Conservation (phyloP, 257 asterid species). For the Handroanthus guayacan region DNA sequence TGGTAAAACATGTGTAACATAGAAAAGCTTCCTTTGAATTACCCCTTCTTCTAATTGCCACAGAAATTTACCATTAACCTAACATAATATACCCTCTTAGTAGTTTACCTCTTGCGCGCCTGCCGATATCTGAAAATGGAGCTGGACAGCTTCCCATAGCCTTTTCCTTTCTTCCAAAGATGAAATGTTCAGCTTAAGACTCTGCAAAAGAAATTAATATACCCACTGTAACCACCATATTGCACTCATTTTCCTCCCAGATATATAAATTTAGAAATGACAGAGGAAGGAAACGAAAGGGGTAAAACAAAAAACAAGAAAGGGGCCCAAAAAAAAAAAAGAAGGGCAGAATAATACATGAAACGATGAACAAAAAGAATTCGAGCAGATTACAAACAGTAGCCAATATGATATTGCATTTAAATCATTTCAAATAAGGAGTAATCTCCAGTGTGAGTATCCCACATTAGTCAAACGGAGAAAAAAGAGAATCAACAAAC, state of each 20-base stretch:
- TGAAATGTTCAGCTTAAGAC: slow-evolving; percentile 19
- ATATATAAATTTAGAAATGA: not conserved
- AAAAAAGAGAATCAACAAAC: not conserved
- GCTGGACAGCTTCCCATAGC: slow-evolving; percentile 72
- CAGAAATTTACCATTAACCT: slow-evolving; percentile 7
- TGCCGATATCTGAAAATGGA: slow-evolving; percentile 81
- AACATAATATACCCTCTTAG: not conserved
- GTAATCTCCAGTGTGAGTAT: not conserved
- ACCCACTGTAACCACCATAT: not conserved
- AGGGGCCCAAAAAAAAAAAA: no score
- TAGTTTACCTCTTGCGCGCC: slow-evolving; percentile 74
- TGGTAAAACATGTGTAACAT: not conserved
- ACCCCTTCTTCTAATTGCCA: no score
- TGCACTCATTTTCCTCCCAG: not conserved
- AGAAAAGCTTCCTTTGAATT: no score
- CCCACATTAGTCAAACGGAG: slow-evolving; percentile 7
- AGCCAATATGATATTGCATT: not conserved
- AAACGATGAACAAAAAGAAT: slow-evolving; percentile 1
- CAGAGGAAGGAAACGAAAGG: not conserved
- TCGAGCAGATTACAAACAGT: not conserved
- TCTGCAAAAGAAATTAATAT: slow-evolving; percentile 29
- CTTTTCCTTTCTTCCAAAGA: slow-evolving; percentile 17
- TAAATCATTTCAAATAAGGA: not conserved
- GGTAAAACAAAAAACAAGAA: no score
- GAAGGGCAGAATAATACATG: not conserved